Conservation (phyloP, 306 rosid species). For the Quercus bicolor region DNA sequence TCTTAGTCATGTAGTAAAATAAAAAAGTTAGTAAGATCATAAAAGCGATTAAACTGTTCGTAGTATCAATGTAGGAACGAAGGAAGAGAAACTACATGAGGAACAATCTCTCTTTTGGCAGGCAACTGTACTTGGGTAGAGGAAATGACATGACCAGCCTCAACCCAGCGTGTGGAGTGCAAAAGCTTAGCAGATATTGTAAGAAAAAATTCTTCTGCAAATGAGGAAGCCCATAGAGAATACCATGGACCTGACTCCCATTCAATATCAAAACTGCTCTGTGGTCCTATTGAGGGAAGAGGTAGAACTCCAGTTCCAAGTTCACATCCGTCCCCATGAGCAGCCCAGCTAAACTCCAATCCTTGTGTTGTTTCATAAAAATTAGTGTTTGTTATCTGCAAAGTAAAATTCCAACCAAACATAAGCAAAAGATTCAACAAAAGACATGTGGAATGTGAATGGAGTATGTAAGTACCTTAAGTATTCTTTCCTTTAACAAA, state of each 20-base stretch:
- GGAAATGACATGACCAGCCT: constrained; percentile 76
- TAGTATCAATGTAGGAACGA: not conserved
- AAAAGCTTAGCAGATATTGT: constrained; percentile 60
- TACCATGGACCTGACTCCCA: constrained; percentile 79
- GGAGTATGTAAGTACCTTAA: constrained; percentile 48
- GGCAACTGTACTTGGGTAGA: constrained; percentile 85
- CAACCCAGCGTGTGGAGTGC: constrained; percentile 68
- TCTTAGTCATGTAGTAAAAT: not conserved
- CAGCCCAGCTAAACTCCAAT: constrained; percentile 76
- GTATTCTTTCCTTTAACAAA: constrained; percentile 42
- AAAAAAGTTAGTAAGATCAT: not conserved
- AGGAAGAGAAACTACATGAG: constrained; percentile 51
- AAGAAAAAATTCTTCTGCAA: constrained; percentile 56
- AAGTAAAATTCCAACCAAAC: constrained; percentile 18
- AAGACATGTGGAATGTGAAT: constrained; percentile 3
- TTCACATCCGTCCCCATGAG: constrained; percentile 64
- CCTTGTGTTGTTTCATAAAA: constrained; percentile 75
- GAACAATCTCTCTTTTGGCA: constrained; percentile 35
- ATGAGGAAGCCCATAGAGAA: constrained; percentile 56
- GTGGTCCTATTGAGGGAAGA: constrained; percentile 65
- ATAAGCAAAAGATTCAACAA: constrained; percentile 4
- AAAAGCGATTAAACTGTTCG: constrained; percentile 17
- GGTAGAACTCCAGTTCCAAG: constrained; percentile 66
- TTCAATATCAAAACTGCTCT: constrained; percentile 44
- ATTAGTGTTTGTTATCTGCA: constrained; percentile 66